Evolutionary conservation across 139 green algal species (phyloP).

Genomic region (Picochlorum sp.): DNA sequence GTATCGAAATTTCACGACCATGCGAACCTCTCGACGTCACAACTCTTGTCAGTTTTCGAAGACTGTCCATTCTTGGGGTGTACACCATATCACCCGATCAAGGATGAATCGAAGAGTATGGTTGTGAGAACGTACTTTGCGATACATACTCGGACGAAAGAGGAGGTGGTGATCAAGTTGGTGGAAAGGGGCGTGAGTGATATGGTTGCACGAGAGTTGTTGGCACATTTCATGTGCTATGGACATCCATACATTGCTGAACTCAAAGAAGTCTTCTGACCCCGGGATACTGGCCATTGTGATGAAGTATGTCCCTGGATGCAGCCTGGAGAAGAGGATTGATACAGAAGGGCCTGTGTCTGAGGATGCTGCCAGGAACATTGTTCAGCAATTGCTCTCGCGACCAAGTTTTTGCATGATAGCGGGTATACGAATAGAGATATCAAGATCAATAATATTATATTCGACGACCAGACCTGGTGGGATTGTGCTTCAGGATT

Average conservation of each 20-base stretch:
- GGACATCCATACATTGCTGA: constrained; percentile 34
- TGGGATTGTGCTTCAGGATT: constrained; percentile 10
- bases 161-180: constrained; percentile 34
- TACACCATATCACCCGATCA: background rate
- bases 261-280: constrained; percentile 44
- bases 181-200: constrained; percentile 27
- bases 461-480: constrained; percentile 36
- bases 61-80: too few relatives aligned
- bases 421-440: constrained; percentile 65
- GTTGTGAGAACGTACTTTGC: constrained; percentile 20
- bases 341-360: constrained; percentile 15
- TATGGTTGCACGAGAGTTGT: constrained; percentile 24
- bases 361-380: constrained; percentile 65
- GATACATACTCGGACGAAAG: constrained; percentile 8
- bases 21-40: too few relatives aligned
- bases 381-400: constrained; percentile 79
- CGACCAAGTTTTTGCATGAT: constrained; percentile 51
- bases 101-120: background rate
- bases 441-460: constrained; percentile 81
- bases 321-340: constrained; percentile 53
- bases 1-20: too few relatives aligned
- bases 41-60: too few relatives aligned
- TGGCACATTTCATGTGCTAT: constrained; percentile 27
- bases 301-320: constrained; percentile 57
- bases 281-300: constrained; percentile 56